These are phyloP conservation scores for Vigna hirtella DNA, from an alignment of 306 rosid genomes.

Conservation along the genomic window DNA sequence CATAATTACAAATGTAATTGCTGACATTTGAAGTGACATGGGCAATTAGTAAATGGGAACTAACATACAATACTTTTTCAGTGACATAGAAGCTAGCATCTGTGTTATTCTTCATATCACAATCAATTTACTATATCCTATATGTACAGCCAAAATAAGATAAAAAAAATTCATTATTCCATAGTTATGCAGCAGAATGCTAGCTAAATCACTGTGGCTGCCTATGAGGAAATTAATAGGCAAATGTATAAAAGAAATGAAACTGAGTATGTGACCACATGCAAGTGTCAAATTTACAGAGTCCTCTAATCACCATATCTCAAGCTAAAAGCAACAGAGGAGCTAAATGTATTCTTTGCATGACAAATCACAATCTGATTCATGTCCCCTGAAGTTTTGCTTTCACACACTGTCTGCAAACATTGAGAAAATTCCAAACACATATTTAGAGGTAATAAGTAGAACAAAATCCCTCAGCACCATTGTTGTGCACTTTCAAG, in stretches of 20 bases:
- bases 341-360: constrained; percentile 54
- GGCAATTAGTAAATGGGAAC: neutral
- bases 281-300: constrained; percentile 46
- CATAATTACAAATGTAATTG: neutral
- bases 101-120: constrained; percentile 33
- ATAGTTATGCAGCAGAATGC: constrained; percentile 39
- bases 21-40: neutral
- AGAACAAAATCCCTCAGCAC: neutral
- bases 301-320: constrained; percentile 50
- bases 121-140: constrained; percentile 35
- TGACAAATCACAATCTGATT: constrained; percentile 28
- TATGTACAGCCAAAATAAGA: constrained; percentile 39
- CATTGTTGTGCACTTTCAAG: neutral
- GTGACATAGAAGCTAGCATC: constrained; percentile 1
- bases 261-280: constrained; percentile 42
- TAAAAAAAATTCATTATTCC: constrained; percentile 5
- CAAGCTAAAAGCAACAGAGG: constrained; percentile 47
- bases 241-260: constrained; percentile 20
- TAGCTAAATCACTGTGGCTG: constrained; percentile 35
- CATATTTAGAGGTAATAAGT: neutral
- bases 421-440: constrained; percentile 23
- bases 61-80: neutral
- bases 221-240: constrained; percentile 39
- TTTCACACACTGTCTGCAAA: constrained; percentile 41
- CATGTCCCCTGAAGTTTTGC: constrained; percentile 44